phyloP scores from a whole-genome alignment of 1,139 yeast genomes.

The Saccharomyces hybrid region DNA sequence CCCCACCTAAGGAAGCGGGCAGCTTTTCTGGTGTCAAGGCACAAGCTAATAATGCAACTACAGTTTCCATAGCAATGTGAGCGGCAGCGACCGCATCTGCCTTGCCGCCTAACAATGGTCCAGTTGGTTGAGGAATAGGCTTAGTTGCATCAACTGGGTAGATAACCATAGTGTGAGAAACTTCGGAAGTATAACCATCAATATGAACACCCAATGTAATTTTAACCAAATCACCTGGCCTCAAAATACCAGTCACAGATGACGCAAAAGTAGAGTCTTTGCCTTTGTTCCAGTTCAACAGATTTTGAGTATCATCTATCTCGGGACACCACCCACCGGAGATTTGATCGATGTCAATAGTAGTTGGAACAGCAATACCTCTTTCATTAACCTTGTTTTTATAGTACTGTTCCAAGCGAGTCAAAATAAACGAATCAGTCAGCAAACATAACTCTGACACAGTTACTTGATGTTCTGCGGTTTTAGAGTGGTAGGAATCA shows the following conservation, averaged over 20 bases:
- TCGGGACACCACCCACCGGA: conserved; percentile 83
- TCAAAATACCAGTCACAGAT: conserved; percentile 40
- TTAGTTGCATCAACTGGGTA: conserved; percentile 46
- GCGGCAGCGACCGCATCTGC: conserved; percentile 94
- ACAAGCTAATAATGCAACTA: conserved; percentile 66
- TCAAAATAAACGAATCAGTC: conserved; percentile 66
- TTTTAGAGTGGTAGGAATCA: conserved; percentile 51
- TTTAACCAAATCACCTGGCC: conserved; percentile 79
- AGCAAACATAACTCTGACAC: conserved; percentile 74
- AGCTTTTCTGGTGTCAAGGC: conserved; percentile 67
- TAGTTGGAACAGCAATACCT: conserved; percentile 92
- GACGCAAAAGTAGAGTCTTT: conserved; percentile 16
- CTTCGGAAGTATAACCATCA: conserved; percentile 88
- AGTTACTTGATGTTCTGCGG: conserved; percentile 39
- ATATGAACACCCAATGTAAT: conserved; percentile 81
- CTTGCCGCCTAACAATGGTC: conserved; percentile 73
- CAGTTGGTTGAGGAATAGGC: conserved; percentile 44
- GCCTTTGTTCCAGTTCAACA: conserved; percentile 26
- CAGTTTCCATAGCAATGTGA: conserved; percentile 80
- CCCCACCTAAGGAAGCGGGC: conserved; percentile 35
- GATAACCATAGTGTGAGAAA: conserved; percentile 79
- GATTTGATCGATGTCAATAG: conserved; percentile 76
- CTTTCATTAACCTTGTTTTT: conserved; percentile 59
- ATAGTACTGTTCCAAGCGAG: conserved; percentile 48
- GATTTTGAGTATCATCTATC: conserved; percentile 48